Base-by-base conservation (phyloP, 257 asterid genomes). In the Solanum rostratum region DNA sequence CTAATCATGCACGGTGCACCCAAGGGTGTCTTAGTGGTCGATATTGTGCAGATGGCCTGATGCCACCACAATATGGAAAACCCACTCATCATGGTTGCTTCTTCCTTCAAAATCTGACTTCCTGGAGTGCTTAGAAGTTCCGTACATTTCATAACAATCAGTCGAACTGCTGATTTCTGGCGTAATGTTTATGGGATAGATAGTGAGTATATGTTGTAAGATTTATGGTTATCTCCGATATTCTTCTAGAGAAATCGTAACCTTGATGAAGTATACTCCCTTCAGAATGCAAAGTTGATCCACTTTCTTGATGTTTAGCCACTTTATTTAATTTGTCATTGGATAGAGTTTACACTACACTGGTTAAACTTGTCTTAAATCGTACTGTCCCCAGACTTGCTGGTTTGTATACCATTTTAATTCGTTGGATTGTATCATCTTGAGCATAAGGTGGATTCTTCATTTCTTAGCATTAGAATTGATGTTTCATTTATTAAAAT, bases 131-230 rank as follows among this genome's bases (percentile, higher is more conserved):
- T n/a, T n/a, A n/a, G n/a, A n/a, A n/a, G n/a, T n/a, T n/a, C n/a
- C n/a, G n/a, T n/a, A n/a, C n/a, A n/a, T n/a, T n/a, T n/a, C n/a
- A n/a, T n/a, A n/a, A n/a, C n/a, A n/a, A n/a, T n/a, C n/a, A n/a
- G n/a, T n/a, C n/a, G n/a, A n/a, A n/a, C n/a, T 81, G 88, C 95
- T 88, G 98, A 95, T 88, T 96, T 96, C 88, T 96, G 99, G 99
- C 98, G 94, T 86, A 91, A 91, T 86, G 97, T 96, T 60, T 96
- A 96, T 85, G 99, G 98, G 89, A 96, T 96, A 82, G 98, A 96
- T 88, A 96, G 99, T 96, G 91, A 94, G 99, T 93, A 30, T 53
- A 83, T 83, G 39, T 68, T 30, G 84, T 68, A 41, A 24, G 66
- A 81, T 78, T 62, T 66, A 79, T 85, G 37, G 80, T 74, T 70